Percentiles rank a stretch among this genome's conserved stretches.
Evolutionary conservation across 176 grass and related monocot species (phyloP).

Genomic region (Eragrostis nindensis): DNA sequence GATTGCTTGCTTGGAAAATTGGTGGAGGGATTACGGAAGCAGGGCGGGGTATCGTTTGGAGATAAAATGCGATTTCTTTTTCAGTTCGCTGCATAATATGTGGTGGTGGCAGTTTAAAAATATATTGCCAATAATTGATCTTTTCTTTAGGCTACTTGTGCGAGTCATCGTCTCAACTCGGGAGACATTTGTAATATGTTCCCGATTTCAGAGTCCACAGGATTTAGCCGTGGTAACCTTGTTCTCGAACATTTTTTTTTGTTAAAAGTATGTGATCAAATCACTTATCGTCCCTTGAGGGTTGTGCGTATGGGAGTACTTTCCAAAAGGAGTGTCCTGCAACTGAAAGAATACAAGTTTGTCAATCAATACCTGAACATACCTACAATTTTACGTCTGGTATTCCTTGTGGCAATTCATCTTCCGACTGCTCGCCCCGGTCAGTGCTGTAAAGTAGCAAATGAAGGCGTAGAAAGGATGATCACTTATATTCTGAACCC

Average conservation of each 20-base stretch:
- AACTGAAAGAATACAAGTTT: slow-evolving; percentile 17
- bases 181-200: not conserved
- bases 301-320: not conserved
- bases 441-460: not conserved
- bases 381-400: too few species aligned
- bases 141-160: not conserved
- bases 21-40: not conserved
- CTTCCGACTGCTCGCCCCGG: not conserved
- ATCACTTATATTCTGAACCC: slow-evolving; percentile 19
- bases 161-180: slow-evolving; percentile 12
- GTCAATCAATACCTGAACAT: not conserved
- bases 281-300: too few species aligned
- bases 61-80: slow-evolving; percentile 10
- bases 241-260: not conserved
- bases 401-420: slow-evolving; percentile 3
- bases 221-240: not conserved
- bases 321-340: slow-evolving; percentile 24
- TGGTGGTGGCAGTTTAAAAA: slow-evolving; percentile 8
- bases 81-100: slow-evolving; percentile 2
- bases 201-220: not conserved
- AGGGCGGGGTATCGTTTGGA: slow-evolving; percentile 19
- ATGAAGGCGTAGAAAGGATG: too few species aligned
- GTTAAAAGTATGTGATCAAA: not conserved
- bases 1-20: not conserved
- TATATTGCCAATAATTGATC: slow-evolving; percentile 4